Base-by-base conservation (phyloP, 2,329 filamentous ascomycete species). In the Verruconis gallopava region DNA sequence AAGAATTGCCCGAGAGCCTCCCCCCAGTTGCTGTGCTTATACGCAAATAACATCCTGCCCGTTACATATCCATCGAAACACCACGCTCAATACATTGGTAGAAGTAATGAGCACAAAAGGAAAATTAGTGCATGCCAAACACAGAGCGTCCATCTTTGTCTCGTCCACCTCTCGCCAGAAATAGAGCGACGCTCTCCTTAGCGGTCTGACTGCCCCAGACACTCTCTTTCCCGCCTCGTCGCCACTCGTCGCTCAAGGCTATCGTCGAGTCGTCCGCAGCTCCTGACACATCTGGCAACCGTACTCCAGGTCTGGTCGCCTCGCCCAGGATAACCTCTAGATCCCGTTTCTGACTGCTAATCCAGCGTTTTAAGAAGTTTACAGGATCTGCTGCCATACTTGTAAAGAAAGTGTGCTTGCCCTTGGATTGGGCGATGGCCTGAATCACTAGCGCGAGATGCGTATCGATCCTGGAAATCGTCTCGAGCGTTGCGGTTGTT, bases 271-370 rank as follows among this genome's bases (percentile, higher is more conserved):
- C 25, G n/a, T 30, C 25, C 25, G 25, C 6, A n/a, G 25, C n/a
- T 30, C 25, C 9, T 30, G 25, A 9, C 25, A 9, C 25, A 30
- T 9, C 9, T 30, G 25, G 25, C 60, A 63, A 28, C 68, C 67
- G 42, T 78, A 71, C 40, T 9, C 19, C n/a, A 2, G 40, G 19
- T 28, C 40, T 25, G 18, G 76, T 73, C 2, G 79, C 77, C 61
- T 95, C 88, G 44, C 86, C 89, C 47, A 91, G 72, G 37, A 95
- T 80, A 4, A 91, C 77, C 55, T 93, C 86, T 25, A 95, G 68
- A 58, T 96, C 89, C 38, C 88, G 73, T 63, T 86, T 86, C 66
- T 98, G 91, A 13, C 81, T 89, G 53, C 79, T 85, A 40, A 93
- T 70, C 91, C 91, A 98, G 54, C 83, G 77, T 49, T 75, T 78